Evolutionary conservation across 169 alveolate genomes (phyloP), one percentile per base, ranked within the genome.

Genomic region (Babesia ovis): DNA sequence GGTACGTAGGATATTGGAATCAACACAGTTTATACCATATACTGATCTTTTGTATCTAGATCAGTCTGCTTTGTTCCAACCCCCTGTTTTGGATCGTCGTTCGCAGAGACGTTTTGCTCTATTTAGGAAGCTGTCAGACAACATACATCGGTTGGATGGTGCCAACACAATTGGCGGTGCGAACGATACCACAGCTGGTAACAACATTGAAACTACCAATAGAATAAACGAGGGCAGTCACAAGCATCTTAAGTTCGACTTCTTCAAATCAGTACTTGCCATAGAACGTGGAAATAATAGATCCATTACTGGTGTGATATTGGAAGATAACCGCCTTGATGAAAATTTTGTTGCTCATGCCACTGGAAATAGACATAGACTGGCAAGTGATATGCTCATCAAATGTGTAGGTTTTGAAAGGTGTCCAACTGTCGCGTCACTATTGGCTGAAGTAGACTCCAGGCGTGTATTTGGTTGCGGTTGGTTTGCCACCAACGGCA

Each of bases 401-500:
- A 77, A 77, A 48, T 77, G 82, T 22, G 29, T 77, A 20, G 86
- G 86, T 11, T 77, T 59, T 35, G 46, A 66, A 20, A 34, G 53
- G 4, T 67, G 51, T 39, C 37, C 5, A 14, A 53, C n/a, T 1
- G 20, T 60, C 1, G 50, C 8, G 22, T 31, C n/a, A 1, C 23
- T 77, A 23, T 22, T 68, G 48, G 35, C 18, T 9, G 9, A n/a
- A 18, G 73, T 68, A 18, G 86, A 77, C 37, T 46, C 41, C 1
- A 67, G 29, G 46, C 60, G 86, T 16, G 35, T 77, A 5, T 77
- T 77, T 56, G 22, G 46, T 25, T 61, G 70, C 27, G 86, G 86
- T n/a, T 77, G 86, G 86, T 18, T 55, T 14, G 62, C 62, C 22
- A 64, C 72, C n/a, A 45, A 34, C 18, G 79, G 86, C 11, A 68